Base-by-base conservation (phyloP, 2,329 filamentous ascomycete species). In the Nannizziopsis barbatae region DNA sequence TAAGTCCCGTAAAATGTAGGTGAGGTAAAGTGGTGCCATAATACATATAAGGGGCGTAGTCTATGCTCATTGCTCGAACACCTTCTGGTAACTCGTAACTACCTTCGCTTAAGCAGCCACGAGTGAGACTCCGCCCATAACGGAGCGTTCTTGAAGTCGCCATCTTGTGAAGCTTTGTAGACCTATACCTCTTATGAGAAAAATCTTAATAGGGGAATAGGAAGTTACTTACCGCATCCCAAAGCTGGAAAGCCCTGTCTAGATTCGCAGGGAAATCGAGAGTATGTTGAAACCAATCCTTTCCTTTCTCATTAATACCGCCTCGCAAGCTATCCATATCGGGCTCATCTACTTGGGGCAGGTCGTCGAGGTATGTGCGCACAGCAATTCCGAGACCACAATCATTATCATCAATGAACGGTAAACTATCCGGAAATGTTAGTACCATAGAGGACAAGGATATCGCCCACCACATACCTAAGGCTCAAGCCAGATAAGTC, bases 401-500 rank as follows among this genome's bases (percentile, higher is more conserved):
- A 52, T 68, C 66, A 53, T 70, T 67, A 56, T 70, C 63, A 38
- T 66, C 64, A 53, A 70, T 64, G 49, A 72, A 71, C 2, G 69
- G 70, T 17, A 71, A 57, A 47, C 65, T 69, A 47, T 9, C 11
- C 8, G 20, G 12, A 17, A 17, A 7, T 17, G 30, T 47, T 18
- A 47, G 32, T 7, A 12, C 4, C 31, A 15, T 1, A 2, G 10
- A 14, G 9, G 1, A 36, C 18, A 2, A 15, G 14, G 11, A 3
- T 22, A 32, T 9, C 7, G 1, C n/a, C 17, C 12, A n/a, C 12
- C 11, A 47, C n/a, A 42, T 32, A 36, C 86, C 77, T 78, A 55
- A 85, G 76, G 55, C 81, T 81, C 50, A 96, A 73, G 41, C 83
- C 76, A 47, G 80, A 69, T 63, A 79, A 76, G 60, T 86, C 82